Conservation (phyloP, 2,329 filamentous ascomycete species). For the Hymenoscyphus infarciens region DNA sequence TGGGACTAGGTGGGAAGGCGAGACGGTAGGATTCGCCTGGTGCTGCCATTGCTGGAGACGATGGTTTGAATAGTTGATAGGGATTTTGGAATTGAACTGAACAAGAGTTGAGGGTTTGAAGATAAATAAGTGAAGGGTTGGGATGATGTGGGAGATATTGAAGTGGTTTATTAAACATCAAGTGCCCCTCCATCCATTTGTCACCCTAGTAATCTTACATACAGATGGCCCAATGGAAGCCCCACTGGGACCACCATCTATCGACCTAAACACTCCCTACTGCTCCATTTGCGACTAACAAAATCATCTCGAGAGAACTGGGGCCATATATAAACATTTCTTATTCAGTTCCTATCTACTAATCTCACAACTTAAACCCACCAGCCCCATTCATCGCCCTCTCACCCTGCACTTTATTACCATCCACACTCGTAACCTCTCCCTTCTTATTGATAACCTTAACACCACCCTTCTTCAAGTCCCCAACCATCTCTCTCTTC, state of each 20-base stretch:
- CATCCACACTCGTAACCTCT: slow-evolving; percentile 77
- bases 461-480: slow-evolving; percentile 78
- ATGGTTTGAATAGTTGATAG: background rate
- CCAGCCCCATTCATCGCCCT: slow-evolving; percentile 50
- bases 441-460: slow-evolving; percentile 91
- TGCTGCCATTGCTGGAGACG: slow-evolving; percentile 11
- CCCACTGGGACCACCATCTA: background rate
- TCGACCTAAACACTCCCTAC: too few relatives aligned
- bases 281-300: background rate
- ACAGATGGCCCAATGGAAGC: background rate
- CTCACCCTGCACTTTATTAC: slow-evolving; percentile 63
- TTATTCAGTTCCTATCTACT: background rate
- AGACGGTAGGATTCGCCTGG: slow-evolving; percentile 14
- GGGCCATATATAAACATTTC: slow-evolving; percentile 2
- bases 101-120: background rate
- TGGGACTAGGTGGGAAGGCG: slow-evolving; percentile 11
- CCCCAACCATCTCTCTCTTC: slow-evolving; percentile 46
- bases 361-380: slow-evolving; percentile 56
- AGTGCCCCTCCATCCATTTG: background rate
- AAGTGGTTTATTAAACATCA: too few relatives aligned
- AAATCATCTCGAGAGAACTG: background rate
- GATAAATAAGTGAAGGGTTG: background rate
- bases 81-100: background rate
- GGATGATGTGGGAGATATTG: background rate
- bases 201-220: background rate